Base-by-base conservation (phyloP, 73 alveolate species). In the Paraurostyla sp. region DNA sequence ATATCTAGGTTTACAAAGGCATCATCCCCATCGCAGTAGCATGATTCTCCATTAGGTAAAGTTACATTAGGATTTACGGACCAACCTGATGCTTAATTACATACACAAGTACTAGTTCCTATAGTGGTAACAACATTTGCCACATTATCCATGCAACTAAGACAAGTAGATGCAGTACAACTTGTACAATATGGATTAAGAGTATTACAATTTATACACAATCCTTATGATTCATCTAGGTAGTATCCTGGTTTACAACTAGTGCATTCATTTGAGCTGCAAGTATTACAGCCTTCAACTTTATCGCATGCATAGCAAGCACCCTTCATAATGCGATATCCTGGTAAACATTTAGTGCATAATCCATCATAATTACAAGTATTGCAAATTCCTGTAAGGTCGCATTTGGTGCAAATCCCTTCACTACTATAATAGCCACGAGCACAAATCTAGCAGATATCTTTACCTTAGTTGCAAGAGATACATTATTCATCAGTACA, bases 151-250 rank as follows among this genome's bases (percentile, higher is more conserved):
- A 30, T 45, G 49, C 78, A 60, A 6, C 13, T 9, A 27, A 33
- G 45, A 27, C 78, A 60, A 29, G 22, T 13, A 3, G 9, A 4
- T 11, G 45, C 50, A 23, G 13, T 59, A 23, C 76, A 59, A 16
- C 32, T 59, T 59, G 76, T 59, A 27, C 76, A 59, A 49, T 59
- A 59, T 59, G 76, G 76, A 27, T 59, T 43, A 27, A 59, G n/a
- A 4, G 6, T 23, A 25, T 43, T 27, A 30, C 76, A 59, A 7
- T 59, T 59, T 30, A 59, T 49, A 30, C 76, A 59, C 3, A 18
- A 30, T 59, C 32, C 32, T n/a, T 43, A 27, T 6, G 22, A 18
- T 25, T 13, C 38, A 30, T 59, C 76, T 20, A 59, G 23, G 25
- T 25, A 59, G 49, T 7, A 59, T 2, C 76, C 76, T 25, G 9